Base-by-base conservation (phyloP, 208 protist species). In the Acanthamoeba polyphaga region DNA sequence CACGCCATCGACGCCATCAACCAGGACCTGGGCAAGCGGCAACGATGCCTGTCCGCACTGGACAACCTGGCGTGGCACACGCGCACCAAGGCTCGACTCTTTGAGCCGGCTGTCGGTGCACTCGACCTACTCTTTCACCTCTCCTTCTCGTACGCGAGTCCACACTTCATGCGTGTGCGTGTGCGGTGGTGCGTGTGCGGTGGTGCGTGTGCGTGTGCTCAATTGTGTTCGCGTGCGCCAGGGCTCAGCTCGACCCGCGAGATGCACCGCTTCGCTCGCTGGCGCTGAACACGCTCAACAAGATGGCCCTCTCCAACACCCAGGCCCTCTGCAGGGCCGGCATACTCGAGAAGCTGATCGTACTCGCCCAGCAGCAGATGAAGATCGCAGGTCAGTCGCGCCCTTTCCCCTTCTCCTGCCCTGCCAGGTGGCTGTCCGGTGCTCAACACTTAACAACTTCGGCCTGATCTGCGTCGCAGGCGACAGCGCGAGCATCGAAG, bases 41-140 rank as follows among this genome's bases (percentile, higher is more conserved):
- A 94, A 51, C 38, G 43, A 22, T 80, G 70, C 70, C 46, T 94
- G 29, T 32, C 38, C 19, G 91, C 70, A 4, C 72, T 94, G n/a
- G 91, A 94, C 74, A 94, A 94, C 53, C n/a, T 94, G 22, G 91
- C 91, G 32, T 94, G 91, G 91, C 91, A 94, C 74, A 68, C 38
- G n/a, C 66, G 74, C 70, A 94, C 70, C 68, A 82, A 85, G 72
- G 58, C 70, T 22, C 43, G 70, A 7, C 64, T 94, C 58, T 70
- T 94, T 38, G 70, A 94, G 6, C 46, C 46, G 13, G 46, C 49
- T 68, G 43, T 94, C 2, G 91, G 70, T 5, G 91, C 49, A 12
- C 70, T 94, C 32, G 72, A 80, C 19, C 91, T 94, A 7, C 53
- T 94, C 22, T 94, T 58, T 70, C 51, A 49, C 24, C 53, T 94